Evolutionary conservation across 179 eudicot genomes (phyloP), one percentile per base, ranked within the genome.

Genomic region (Gypsophila paniculata): DNA sequence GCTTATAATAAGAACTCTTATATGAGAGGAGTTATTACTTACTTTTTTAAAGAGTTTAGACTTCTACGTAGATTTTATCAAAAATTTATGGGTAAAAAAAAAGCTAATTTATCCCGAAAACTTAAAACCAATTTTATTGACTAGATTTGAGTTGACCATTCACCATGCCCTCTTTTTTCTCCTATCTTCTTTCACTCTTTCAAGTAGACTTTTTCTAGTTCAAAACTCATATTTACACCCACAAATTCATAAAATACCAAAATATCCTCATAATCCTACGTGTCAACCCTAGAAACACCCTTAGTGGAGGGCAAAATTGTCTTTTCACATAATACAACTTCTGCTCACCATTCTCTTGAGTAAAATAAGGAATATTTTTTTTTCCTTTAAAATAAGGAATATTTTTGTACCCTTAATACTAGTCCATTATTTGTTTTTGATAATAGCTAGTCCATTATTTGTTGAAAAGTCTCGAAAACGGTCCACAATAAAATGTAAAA

Each of bases 61-160:
- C n/a, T n/a, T n/a, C n/a, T n/a, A n/a, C n/a, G n/a, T n/a, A n/a
- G n/a, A n/a, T n/a, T n/a, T n/a, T n/a, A n/a, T n/a, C n/a, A n/a
- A n/a, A n/a, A n/a, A n/a, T n/a, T n/a, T n/a, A n/a, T n/a, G n/a
- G n/a, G n/a, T n/a, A n/a, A n/a, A n/a, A n/a, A n/a, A n/a, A n/a
- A n/a, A n/a, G n/a, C n/a, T n/a, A n/a, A n/a, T n/a, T 29, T 29
- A 29, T 29, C 34, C 34, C 34, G 34, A 29, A 29, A 29, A 29
- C 34, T 29, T 29, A 29, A 29, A 1, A 29, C 34, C 4, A 29
- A 29, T 29, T 29, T 29, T 29, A 29, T 64, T n/a, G 44, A 48
- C 34, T 72, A 23, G 75, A 72, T 72, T 72, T 72, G 75, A 62
- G 69, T 72, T 72, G 69, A 72, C 69, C 22, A 61, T 26, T 29